Conservation (phyloP, 2,329 filamentous ascomycete species). For the Rutstroemia sp. region DNA sequence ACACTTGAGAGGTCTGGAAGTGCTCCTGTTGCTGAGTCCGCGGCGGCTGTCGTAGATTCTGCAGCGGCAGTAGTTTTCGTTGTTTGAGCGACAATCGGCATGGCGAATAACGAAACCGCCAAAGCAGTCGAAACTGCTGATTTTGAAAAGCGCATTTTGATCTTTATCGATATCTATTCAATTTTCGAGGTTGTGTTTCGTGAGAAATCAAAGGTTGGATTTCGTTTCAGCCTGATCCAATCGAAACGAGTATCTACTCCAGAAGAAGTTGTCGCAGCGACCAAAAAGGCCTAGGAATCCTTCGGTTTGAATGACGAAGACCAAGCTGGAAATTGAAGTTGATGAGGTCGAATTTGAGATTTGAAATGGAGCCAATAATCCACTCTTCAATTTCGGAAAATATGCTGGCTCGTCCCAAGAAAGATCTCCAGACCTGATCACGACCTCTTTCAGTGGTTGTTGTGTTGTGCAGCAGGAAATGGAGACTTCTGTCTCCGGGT, state of each 20-base stretch:
- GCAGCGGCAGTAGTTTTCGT: conserved; percentile 5
- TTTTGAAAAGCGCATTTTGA: conserved; percentile 18
- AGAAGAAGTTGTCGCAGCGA: too few relatives aligned
- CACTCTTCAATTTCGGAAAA: neutral
- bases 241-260: too few relatives aligned
- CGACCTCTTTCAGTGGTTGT: neutral
- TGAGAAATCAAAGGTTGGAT: neutral
- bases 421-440: conserved; percentile 1
- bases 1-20: conserved; percentile 21
- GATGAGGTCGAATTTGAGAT: neutral
- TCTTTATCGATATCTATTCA: conserved; percentile 10
- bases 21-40: conserved; percentile 4
- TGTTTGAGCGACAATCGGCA: conserved; percentile 9
- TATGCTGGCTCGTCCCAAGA: neutral
- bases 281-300: too few relatives aligned
- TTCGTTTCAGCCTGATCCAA: neutral
- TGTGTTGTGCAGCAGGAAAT: conserved; percentile 2
- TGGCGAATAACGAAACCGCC: conserved; percentile 15
- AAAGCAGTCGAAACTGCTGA: conserved; percentile 14
- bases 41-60: conserved; percentile 7
- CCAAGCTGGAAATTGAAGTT: neutral
- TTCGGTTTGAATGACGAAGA: neutral
- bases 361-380: neutral
- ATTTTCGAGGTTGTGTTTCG: conserved; percentile 7
- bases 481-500: neutral